These are phyloP conservation scores for Pseudogymnoascus destructans DNA, from an alignment of 2,329 filamentous ascomycete genomes.

Conservation along the genomic window DNA sequence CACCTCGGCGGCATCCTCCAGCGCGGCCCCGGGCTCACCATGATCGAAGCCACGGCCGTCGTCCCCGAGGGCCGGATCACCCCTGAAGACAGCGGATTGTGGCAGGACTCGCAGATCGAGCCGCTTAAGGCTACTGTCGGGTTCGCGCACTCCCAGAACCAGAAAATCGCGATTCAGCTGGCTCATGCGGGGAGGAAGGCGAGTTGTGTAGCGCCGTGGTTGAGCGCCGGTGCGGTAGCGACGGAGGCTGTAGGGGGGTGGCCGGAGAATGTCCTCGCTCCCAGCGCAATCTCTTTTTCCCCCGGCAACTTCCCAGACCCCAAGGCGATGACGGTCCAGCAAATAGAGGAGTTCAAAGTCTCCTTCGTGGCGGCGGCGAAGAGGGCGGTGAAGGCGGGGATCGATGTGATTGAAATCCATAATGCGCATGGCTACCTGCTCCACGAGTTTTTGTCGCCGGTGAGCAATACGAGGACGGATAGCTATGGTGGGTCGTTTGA, in stretches of 20 bases:
- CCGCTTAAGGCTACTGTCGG: conserved; percentile 59
- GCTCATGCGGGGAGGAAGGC: conserved; percentile 67
- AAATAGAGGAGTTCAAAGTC: conserved; percentile 53
- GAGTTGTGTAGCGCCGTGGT: conserved; percentile 49
- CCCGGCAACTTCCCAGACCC: conserved; percentile 50
- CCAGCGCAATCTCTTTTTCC: conserved; percentile 30
- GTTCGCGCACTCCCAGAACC: conserved; percentile 66
- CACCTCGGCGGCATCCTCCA: conserved; percentile 69
- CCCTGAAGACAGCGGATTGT: conserved; percentile 66
- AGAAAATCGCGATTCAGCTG: conserved; percentile 68
- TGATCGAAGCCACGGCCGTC: conserved; percentile 70
- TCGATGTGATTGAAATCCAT: conserved; percentile 68
- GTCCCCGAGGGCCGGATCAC: conserved; percentile 68
- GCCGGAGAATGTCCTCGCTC: conserved; percentile 41
- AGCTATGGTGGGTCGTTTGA: conserved; percentile 56
- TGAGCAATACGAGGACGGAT: conserved; percentile 56
- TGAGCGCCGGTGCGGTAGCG: conserved; percentile 40
- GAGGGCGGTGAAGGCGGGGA: conserved; percentile 51
- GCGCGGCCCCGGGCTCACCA: conserved; percentile 59
- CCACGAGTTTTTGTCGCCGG: conserved; percentile 55
- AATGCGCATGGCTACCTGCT: conserved; percentile 69
- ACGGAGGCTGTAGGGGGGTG: conserved; percentile 40
- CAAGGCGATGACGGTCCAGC: conserved; percentile 51
- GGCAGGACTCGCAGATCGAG: conserved; percentile 71
- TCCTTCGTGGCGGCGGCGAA: conserved; percentile 46